phyloP scores from a whole-genome alignment of 768 basidiomycete species.

The Lyophyllum atratum region DNA sequence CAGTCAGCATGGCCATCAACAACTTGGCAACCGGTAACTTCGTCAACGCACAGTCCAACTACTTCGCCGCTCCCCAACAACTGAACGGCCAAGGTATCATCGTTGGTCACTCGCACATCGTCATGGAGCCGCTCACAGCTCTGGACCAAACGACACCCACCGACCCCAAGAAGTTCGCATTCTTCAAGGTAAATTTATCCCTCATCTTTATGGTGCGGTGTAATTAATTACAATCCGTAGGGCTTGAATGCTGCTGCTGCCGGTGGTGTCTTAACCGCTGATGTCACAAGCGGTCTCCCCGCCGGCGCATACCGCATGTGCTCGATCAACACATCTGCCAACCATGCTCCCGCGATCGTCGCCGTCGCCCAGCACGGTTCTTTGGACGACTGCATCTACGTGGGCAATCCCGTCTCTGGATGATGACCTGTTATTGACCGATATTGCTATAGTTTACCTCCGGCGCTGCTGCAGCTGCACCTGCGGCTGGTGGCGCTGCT shows the following conservation, averaged over 20 bases:
- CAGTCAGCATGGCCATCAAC: constrained; percentile 42
- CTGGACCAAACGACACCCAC: constrained; percentile 42
- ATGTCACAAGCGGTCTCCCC: constrained; percentile 56
- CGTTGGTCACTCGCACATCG: constrained; percentile 55
- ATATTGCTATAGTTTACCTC: constrained; percentile 33
- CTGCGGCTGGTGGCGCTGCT: constrained; percentile 14
- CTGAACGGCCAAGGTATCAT: constrained; percentile 46
- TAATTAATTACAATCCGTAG: constrained; percentile 41
- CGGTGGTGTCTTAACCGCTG: constrained; percentile 49
- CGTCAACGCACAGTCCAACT: constrained; percentile 47
- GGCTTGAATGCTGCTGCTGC: constrained; percentile 46
- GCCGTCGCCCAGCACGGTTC: constrained; percentile 63
- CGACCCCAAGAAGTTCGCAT: constrained; percentile 49
- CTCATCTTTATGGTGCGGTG: neutral
- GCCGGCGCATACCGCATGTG: constrained; percentile 60
- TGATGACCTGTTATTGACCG: neutral
- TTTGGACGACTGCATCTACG: constrained; percentile 62
- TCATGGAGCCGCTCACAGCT: constrained; percentile 45
- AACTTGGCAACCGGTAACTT: constrained; percentile 49
- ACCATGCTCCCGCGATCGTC: constrained; percentile 61
- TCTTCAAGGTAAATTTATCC: constrained; percentile 45
- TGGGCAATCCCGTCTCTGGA: constrained; percentile 21
- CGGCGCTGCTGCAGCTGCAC: constrained; percentile 24
- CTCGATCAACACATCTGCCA: constrained; percentile 56
- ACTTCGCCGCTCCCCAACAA: constrained; percentile 55